Conservation (phyloP, 768 basidiomycete species). For the Harrya chromipes region DNA sequence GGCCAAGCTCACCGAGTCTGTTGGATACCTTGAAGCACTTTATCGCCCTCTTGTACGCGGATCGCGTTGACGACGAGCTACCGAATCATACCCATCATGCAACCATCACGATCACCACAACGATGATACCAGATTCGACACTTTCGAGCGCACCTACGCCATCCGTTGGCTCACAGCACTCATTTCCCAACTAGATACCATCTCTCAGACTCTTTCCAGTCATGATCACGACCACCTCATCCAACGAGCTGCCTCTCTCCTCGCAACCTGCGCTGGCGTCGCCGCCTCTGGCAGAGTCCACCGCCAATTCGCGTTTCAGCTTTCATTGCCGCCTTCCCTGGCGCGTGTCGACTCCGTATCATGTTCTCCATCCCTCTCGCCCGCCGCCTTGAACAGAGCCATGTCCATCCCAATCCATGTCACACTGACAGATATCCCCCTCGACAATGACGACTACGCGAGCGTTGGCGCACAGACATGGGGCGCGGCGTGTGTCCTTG, state of each 20-base stretch:
- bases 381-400: too few relatives aligned
- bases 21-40: slow-evolving; percentile 50
- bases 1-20: slow-evolving; percentile 39
- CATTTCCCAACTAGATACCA: slow-evolving; percentile 37
- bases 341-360: too few relatives aligned
- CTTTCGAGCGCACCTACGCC: slow-evolving; percentile 66
- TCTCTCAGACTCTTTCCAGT: neutral
- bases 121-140: slow-evolving; percentile 45
- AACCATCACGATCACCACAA: neutral
- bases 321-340: too few relatives aligned
- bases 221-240: slow-evolving; percentile 38
- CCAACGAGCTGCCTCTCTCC: slow-evolving; percentile 53
- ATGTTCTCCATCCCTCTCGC: too few relatives aligned
- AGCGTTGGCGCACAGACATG: slow-evolving; percentile 87
- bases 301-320: slow-evolving; percentile 50
- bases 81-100: too few relatives aligned
- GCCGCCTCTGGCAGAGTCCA: slow-evolving; percentile 57
- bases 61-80: slow-evolving; percentile 39
- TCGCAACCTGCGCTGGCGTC: slow-evolving; percentile 63
- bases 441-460: slow-evolving; percentile 65
- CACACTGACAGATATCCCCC: slow-evolving; percentile 60
- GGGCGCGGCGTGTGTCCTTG: slow-evolving; percentile 80
- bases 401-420: slow-evolving; percentile 29
- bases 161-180: slow-evolving; percentile 75
- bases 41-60: slow-evolving; percentile 66